Evolutionary conservation across 306 rosid genomes (phyloP).

Genomic region (Castanea crenata): DNA sequence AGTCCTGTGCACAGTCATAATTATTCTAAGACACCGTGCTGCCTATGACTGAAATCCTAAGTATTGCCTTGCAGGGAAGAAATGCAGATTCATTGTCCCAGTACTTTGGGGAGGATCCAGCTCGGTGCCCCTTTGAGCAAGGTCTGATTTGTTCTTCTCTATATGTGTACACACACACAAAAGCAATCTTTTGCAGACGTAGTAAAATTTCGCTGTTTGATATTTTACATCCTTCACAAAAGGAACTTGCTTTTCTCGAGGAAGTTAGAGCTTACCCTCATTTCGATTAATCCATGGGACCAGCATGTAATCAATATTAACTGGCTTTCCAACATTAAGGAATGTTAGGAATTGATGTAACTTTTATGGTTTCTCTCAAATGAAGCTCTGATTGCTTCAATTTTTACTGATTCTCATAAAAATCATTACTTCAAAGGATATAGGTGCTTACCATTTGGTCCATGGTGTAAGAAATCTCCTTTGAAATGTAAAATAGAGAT

Average conservation of each 20-base stretch:
- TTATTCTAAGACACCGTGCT: constrained; percentile 15
- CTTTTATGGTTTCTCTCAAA: background rate
- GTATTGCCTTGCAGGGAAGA: constrained; percentile 74
- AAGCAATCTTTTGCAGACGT: background rate
- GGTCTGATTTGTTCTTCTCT: constrained; percentile 48
- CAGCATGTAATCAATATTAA: background rate
- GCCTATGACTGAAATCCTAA: constrained; percentile 20
- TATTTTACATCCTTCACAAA: background rate
- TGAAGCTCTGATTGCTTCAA: background rate
- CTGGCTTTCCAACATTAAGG: background rate
- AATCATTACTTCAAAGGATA: background rate
- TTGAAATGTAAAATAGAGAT: background rate
- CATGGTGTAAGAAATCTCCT: background rate
- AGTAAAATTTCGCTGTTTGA: background rate
- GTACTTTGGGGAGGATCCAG: constrained; percentile 99
- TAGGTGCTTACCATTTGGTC: background rate
- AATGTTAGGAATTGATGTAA: background rate
- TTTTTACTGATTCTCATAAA: background rate
- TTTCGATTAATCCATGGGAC: background rate
- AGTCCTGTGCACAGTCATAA: constrained; percentile 27
- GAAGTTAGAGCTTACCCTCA: too few species aligned
- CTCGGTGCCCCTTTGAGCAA: constrained; percentile 98
- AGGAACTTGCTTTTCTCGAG: too few species aligned
- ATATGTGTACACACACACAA: background rate
- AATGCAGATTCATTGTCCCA: constrained; percentile 94